Base-by-base conservation (phyloP, 2,329 filamentous ascomycete genomes). In the Fusarium cicatricum region DNA sequence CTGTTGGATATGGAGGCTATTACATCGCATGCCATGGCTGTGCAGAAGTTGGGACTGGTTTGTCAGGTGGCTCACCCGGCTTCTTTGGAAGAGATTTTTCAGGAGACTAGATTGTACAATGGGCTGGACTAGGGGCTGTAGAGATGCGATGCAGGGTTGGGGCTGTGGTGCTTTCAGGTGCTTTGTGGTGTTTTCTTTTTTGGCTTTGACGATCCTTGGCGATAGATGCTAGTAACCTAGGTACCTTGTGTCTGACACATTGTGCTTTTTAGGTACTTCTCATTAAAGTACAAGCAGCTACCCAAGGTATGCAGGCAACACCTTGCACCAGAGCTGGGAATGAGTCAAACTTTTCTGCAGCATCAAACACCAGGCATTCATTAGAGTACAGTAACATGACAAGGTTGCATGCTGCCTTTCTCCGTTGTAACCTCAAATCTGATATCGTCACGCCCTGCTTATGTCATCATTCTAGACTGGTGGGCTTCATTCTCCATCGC, bases 391-490 rank as follows among this genome's bases (percentile, higher is more conserved):
- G n/a, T n/a, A n/a, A n/a, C n/a, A n/a, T n/a, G n/a, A n/a, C 7
- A 4, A 23, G 21, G 7, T 23, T 23, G 21, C 29, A 43, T 41
- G 15, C 23, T 16, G 17, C 15, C 17, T 12, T 31, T 32, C 23
- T 15, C 33, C n/a, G 9, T 32, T 7, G 21, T 10, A 40, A 29
- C 21, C 38, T 29, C n/a, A 4, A 33, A 33, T n/a, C 15, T 32
- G 4, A 14, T 12, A 40, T 31, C 17, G 26, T 39, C 23, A 39
- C 21, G 33, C 14, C 10, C n/a, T 34, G 65, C 42, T 68, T 68
- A 68, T 56, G 65, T 68, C 59, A 68, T 62, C 45, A 21, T 28
- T 34, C 16, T 19, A 16, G 34, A 19, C 21, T 32, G 21, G 21
- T 23, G 42, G n/a, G 15, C 26, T 40, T 32, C 33, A n/a, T 42